Base-by-base conservation (phyloP, 2,329 filamentous ascomycete species). In the Cercospora sojina region DNA sequence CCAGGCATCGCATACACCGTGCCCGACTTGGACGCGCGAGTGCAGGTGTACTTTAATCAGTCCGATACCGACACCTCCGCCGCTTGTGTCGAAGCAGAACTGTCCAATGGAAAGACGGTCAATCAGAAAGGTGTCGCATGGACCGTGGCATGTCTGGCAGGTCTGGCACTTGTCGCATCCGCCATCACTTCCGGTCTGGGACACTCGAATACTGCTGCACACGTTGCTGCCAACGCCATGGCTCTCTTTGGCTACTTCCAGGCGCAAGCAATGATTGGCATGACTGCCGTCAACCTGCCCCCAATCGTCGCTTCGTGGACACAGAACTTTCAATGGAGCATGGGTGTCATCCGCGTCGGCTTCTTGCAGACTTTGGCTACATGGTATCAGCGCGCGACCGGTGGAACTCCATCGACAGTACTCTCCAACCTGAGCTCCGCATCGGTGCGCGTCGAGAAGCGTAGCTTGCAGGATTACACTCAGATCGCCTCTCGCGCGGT, bases 211-310 rank as follows among this genome's bases (percentile, higher is more conserved):
- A 94, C 94, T 5, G 93, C 94, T 56, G 93, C 94, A 59, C 94
- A 98, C 79, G 91, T 98, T 70, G 94, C 94, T 63, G 91, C 93
- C 64, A 97, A 96, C 76, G 92, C 94, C 3, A 86, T 97, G 69
- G 95, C 93, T n/a, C 88, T 98, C 31, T 96, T 97, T 77, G 88
- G 90, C 68, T 97, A 95, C 80, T 97, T 97, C 85, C 94, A 98
- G 80, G 88, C 92, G 4, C 93, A 97, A 80, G 93, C 94, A 27
- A 92, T 97, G 79, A 84, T 97, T 74, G 93, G 93, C 70, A 89
- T 97, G 79, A 91, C 90, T 62, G 87, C 90, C 20, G 90, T 97
- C 13, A 84, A 85, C 55, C 86, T 97, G 62, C 94, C 94, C 9
- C 94, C 94, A 0, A 91, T 97, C 68, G 94, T 96, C 62, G 86